These are phyloP conservation scores for Fusarium protoensiforme DNA, from an alignment of 2,329 filamentous ascomycete genomes.

Conservation along the genomic window DNA sequence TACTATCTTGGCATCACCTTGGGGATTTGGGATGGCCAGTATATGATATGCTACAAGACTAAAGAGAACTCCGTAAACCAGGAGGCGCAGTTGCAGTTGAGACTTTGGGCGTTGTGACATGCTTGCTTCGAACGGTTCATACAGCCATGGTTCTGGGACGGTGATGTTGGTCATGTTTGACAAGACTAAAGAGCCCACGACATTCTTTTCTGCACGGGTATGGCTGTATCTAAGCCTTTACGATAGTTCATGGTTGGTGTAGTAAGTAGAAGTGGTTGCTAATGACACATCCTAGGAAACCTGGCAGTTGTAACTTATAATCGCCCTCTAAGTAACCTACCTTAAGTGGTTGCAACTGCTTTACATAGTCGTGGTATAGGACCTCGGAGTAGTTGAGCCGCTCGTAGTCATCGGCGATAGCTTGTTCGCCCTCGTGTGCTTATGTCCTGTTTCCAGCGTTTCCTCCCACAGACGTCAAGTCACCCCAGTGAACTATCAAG, in stretches of 20 bases:
- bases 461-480: not conserved
- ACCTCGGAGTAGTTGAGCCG: not conserved
- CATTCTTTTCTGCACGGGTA: not conserved
- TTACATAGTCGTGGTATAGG: not conserved
- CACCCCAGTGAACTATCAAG: not conserved
- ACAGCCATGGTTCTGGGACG: not conserved
- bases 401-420: not conserved
- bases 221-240: not conserved
- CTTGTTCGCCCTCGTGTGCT: not conserved
- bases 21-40: not conserved
- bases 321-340: not conserved
- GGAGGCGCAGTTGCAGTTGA: not conserved
- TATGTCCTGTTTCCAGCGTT: not conserved
- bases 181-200: not conserved
- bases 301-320: not conserved
- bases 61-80: not conserved
- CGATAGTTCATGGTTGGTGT: not conserved
- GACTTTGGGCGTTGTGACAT: not conserved
- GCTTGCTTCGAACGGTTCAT: not conserved
- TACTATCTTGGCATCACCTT: not conserved
- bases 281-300: not conserved
- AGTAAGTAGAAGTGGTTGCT: not conserved
- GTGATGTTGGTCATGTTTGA: not conserved
- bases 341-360: not conserved
- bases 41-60: not conserved